Percentiles rank a stretch among this genome's conserved stretches.
These are phyloP conservation scores for Gossypium laxum DNA, from an alignment of 441 rosid species.

Conservation along the genomic window DNA sequence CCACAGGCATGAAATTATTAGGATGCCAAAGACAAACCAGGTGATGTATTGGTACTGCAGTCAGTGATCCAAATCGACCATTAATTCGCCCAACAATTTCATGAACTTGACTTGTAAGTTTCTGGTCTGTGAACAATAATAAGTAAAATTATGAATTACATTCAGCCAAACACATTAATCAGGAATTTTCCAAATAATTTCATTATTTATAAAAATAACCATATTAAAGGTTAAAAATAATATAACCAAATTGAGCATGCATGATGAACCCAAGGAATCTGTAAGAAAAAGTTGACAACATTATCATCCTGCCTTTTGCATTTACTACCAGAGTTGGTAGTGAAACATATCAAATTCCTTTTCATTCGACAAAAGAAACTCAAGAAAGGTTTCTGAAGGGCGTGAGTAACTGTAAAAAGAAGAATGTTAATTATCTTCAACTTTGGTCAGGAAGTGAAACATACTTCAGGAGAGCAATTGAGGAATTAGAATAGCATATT, in stretches of 20 bases:
- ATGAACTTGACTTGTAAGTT: conserved; percentile 98
- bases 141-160: background rate
- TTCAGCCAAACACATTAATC: conserved; percentile 4
- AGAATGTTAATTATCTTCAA: background rate
- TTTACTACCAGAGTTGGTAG: background rate
- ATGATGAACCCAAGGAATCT: background rate
- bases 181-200: background rate
- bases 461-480: background rate
- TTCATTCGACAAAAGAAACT: background rate
- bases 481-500: background rate
- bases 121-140: conserved; percentile 63
- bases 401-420: background rate
- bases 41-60: conserved; percentile 94
- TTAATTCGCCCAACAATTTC: conserved; percentile 98
- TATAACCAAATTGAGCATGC: background rate
- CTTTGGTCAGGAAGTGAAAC: background rate
- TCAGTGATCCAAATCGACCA: conserved; percentile 95
- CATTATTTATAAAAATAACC: background rate
- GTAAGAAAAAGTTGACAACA: background rate
- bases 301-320: background rate
- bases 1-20: background rate
- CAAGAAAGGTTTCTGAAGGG: background rate
- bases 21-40: conserved; percentile 48
- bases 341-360: background rate
- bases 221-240: background rate